Conservation (phyloP, 495 filamentous ascomycete genomes). For the Neurospora sp. region DNA sequence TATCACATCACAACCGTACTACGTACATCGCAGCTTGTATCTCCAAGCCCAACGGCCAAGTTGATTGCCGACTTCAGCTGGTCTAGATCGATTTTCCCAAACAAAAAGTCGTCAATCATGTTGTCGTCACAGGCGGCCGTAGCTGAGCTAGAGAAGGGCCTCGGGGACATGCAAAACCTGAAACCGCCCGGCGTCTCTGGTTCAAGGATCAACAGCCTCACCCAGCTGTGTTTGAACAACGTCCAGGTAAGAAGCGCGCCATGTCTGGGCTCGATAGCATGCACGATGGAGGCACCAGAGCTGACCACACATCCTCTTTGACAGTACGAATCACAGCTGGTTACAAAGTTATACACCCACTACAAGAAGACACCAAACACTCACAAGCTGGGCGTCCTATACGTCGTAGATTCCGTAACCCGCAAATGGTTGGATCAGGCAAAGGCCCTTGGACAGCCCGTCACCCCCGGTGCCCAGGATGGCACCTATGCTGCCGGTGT, state of each 20-base stretch:
- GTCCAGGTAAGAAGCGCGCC: conserved; percentile 66
- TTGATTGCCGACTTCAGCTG: conserved; percentile 7
- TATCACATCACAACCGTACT: conserved; percentile 1
- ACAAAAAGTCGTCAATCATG: conserved; percentile 40
- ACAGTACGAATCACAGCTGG: conserved; percentile 89
- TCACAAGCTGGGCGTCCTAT: conserved; percentile 97
- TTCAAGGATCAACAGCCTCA: conserved; percentile 79
- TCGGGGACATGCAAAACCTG: conserved; percentile 82
- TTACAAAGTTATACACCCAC: conserved; percentile 92
- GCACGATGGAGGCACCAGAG: conserved; percentile 5
- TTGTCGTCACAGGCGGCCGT: conserved; percentile 50
- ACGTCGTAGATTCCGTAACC: conserved; percentile 99
- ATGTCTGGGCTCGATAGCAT: neutral
- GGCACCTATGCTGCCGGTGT: conserved; percentile 93
- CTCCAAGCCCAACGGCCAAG: neutral
- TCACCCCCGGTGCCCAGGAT: conserved; percentile 66
- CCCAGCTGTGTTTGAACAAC: conserved; percentile 73
- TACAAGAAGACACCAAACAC: conserved; percentile 92
- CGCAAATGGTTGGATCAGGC: conserved; percentile 97
- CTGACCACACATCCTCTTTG: conserved; percentile 21
- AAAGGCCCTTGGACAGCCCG: conserved; percentile 69
- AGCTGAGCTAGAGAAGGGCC: conserved; percentile 79
- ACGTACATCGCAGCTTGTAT: conserved; percentile 1
- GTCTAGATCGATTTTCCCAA: neutral
- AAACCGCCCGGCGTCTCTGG: conserved; percentile 92